A percentile compares a stretch with the other conserved stretches of the same genome.
phyloP scores from a whole-genome alignment of 176 grass and related monocot species.

The Phragmites australis region DNA sequence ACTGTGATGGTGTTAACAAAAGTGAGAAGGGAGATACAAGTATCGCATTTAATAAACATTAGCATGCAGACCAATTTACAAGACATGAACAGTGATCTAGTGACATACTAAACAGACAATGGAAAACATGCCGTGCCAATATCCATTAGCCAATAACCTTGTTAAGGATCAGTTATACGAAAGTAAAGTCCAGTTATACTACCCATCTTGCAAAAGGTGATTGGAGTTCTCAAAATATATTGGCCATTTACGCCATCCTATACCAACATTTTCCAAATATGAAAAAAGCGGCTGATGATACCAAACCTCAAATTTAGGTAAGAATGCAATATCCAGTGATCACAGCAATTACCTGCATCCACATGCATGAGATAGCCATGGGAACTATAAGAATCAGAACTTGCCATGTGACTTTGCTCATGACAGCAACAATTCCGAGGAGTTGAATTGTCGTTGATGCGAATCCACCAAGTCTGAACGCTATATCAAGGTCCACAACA shows the following conservation, averaged over 20 bases:
- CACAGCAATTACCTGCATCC: conserved; percentile 83
- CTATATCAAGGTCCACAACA: conserved; percentile 96
- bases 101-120: not conserved
- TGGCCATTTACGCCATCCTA: not conserved
- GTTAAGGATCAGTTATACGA: not conserved
- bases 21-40: not conserved
- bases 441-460: conserved; percentile 98
- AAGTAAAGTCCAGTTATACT: not conserved
- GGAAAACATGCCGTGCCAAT: not conserved
- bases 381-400: conserved; percentile 88
- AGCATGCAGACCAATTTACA: not conserved
- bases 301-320: not conserved
- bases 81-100: not conserved
- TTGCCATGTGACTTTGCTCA: conserved; percentile 98
- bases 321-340: not conserved
- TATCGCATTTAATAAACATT: not conserved
- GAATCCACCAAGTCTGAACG: conserved; percentile 96
- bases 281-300: not conserved
- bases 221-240: not conserved
- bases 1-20: not conserved
- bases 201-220: conserved; percentile 1
- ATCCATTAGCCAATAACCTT: not conserved
- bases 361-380: conserved; percentile 84
- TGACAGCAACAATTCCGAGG: conserved; percentile 87
- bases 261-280: not conserved